Conservation (phyloP, 345 rosid genomes). For the Litchi chinensis region DNA sequence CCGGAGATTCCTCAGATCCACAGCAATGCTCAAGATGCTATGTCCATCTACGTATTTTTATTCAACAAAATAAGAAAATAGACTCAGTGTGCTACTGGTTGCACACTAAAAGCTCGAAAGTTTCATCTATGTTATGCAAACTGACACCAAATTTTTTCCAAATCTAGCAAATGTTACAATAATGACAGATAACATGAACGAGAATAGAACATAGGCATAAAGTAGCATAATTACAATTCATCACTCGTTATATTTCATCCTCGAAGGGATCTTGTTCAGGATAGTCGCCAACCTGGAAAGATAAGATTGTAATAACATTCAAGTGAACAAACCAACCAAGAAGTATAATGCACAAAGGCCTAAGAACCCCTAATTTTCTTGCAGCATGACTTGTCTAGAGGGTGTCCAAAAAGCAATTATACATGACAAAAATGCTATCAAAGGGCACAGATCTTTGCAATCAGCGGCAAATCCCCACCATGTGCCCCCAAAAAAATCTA, state of each 20-base stretch:
- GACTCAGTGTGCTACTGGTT: not conserved
- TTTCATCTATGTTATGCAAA: not conserved
- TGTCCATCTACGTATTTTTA: not conserved
- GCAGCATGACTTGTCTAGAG: not conserved
- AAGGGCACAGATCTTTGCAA: not conserved
- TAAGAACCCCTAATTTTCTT: not conserved
- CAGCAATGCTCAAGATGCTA: not conserved
- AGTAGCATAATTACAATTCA: not conserved
- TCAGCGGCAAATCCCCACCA: not conserved
- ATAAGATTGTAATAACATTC: not conserved
- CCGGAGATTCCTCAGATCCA: not conserved
- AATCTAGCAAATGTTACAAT: not conserved
- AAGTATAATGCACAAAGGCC: not conserved
- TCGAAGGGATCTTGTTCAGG: slow-evolving; percentile 87
- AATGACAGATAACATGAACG: not conserved
- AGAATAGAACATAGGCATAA: not conserved
- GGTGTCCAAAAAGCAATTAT: not conserved
- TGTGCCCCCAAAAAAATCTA: not conserved
- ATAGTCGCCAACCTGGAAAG: slow-evolving; percentile 78
- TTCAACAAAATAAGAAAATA: not conserved
- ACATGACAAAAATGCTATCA: not conserved
- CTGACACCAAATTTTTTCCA: not conserved
- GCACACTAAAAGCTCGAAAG: not conserved
- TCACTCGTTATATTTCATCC: slow-evolving; percentile 59
- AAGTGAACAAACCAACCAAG: slow-evolving; percentile 5